These are phyloP conservation scores for Ophiostoma ulmi DNA, from an alignment of 2,329 filamentous ascomycete genomes.

Conservation along the genomic window DNA sequence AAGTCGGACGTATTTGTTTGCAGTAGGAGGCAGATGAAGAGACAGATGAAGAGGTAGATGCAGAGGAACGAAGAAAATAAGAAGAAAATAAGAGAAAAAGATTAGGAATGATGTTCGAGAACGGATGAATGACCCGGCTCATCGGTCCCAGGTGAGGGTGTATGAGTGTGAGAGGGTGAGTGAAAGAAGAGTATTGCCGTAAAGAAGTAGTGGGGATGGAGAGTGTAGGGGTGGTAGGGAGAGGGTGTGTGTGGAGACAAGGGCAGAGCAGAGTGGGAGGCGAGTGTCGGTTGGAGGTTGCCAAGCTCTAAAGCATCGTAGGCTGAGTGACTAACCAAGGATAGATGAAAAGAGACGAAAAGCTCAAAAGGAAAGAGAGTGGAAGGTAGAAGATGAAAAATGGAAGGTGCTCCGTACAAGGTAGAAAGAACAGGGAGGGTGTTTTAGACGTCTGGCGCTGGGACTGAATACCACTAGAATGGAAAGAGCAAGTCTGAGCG, in stretches of 20 bases:
- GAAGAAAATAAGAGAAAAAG: background rate
- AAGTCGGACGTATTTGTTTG: background rate
- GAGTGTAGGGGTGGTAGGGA: conserved; percentile 27
- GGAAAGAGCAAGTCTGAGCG: background rate
- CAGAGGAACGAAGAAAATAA: background rate
- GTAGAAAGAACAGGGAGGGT: conserved; percentile 1
- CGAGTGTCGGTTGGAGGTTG: conserved; percentile 26
- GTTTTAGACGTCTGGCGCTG: conserved; percentile 7
- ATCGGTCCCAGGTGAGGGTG: conserved; percentile 29
- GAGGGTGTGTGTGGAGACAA: conserved; percentile 11
- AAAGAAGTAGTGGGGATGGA: background rate
- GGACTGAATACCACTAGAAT: background rate
- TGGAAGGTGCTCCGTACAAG: background rate
- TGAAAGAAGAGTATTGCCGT: background rate
- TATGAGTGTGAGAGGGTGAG: conserved; percentile 18
- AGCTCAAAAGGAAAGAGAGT: background rate
- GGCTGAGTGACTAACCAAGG: background rate
- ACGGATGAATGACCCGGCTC: conserved; percentile 34
- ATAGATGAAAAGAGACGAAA: background rate
- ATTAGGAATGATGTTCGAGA: conserved; percentile 20
- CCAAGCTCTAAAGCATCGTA: too few species aligned
- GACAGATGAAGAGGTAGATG: background rate
- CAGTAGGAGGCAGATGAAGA: background rate
- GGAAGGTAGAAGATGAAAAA: background rate
- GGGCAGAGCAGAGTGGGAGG: conserved; percentile 26